Evolutionary conservation across 176 grass and related monocot species (phyloP).

Genomic region (Eleusine indica): DNA sequence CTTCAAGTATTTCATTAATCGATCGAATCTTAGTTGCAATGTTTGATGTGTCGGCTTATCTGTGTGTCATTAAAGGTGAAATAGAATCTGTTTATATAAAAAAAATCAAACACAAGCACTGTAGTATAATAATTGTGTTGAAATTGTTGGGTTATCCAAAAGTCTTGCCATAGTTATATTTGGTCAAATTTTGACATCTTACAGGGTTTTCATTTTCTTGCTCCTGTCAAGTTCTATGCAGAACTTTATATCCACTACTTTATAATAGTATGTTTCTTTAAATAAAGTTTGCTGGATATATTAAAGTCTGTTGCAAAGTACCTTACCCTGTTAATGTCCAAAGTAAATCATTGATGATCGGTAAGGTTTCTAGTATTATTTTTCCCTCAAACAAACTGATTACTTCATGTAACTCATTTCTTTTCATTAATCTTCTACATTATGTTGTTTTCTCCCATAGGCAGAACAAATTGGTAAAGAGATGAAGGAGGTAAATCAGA

Average conservation of each 20-base stretch:
- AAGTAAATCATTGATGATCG: no score
- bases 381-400: not conserved
- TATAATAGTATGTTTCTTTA: not conserved
- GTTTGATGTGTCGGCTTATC: not conserved
- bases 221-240: not conserved
- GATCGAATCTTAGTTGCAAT: not conserved
- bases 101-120: not conserved
- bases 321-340: not conserved
- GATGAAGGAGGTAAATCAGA: slow-evolving; percentile 54
- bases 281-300: not conserved
- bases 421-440: not conserved
- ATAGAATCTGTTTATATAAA: not conserved
- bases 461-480: slow-evolving; percentile 40
- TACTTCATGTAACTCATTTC: not conserved
- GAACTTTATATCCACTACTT: not conserved
- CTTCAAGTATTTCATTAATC: slow-evolving; percentile 36
- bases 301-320: not conserved
- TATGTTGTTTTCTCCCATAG: slow-evolving; percentile 18
- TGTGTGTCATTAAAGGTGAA: not conserved
- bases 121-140: not conserved
- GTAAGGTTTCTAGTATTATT: not conserved
- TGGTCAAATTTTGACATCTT: not conserved
- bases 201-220: not conserved
- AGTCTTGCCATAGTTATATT: not conserved
- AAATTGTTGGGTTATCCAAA: not conserved